Conservation (phyloP, 495 filamentous ascomycete genomes). For the Aspergillus bertholletiae region DNA sequence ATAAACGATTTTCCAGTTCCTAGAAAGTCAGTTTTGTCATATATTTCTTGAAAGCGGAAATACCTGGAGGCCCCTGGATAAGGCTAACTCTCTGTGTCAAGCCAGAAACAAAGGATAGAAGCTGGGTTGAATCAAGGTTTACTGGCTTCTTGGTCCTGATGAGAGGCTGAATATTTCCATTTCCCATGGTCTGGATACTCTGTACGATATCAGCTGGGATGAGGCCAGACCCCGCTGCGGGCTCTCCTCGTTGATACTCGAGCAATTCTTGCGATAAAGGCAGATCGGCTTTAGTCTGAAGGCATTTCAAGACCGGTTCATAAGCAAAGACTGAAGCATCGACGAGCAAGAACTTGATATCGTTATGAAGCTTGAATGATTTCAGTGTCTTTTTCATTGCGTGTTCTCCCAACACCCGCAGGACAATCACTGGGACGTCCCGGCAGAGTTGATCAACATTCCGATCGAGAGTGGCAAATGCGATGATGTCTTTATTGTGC, state of each 20-base stretch:
- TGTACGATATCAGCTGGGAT: slow-evolving; percentile 19
- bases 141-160: slow-evolving; percentile 29
- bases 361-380: slow-evolving; percentile 28
- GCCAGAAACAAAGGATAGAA: slow-evolving; percentile 51
- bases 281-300: slow-evolving; percentile 55
- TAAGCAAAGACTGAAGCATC: slow-evolving; percentile 69
- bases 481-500: slow-evolving; percentile 46
- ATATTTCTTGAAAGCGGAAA: not conserved
- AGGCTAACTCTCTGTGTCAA: slow-evolving; percentile 54
- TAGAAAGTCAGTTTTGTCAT: slow-evolving; percentile 18
- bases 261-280: slow-evolving; percentile 52
- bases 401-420: slow-evolving; percentile 48
- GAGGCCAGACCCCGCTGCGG: slow-evolving; percentile 15
- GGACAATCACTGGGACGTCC: slow-evolving; percentile 44
- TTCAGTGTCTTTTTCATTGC: slow-evolving; percentile 40
- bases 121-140: slow-evolving; percentile 56
- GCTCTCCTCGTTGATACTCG: slow-evolving; percentile 21
- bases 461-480: slow-evolving; percentile 60
- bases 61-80: slow-evolving; percentile 77
- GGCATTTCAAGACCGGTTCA: slow-evolving; percentile 60
- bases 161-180: slow-evolving; percentile 22
- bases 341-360: slow-evolving; percentile 50
- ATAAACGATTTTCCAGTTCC: slow-evolving; percentile 82
- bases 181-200: slow-evolving; percentile 7
- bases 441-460: slow-evolving; percentile 48